These are phyloP conservation scores for Stentor roeselii DNA, from an alignment of 73 alveolate genomes.

Conservation along the genomic window DNA sequence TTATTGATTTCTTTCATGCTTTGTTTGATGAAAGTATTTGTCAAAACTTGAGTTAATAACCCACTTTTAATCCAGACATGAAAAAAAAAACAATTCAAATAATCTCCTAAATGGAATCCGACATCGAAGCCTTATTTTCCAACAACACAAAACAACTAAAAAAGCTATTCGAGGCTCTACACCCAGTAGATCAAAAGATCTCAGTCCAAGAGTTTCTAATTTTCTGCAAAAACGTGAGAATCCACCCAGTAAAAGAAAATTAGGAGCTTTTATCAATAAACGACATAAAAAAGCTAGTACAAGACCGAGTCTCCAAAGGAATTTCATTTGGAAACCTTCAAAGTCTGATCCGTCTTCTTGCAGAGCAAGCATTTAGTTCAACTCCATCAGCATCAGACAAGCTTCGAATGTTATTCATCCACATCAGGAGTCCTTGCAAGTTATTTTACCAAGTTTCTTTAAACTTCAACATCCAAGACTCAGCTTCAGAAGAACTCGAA, in stretches of 20 bases:
- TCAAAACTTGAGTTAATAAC: too few relatives aligned
- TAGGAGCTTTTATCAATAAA: neutral
- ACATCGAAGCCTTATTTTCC: neutral
- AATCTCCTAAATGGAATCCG: neutral
- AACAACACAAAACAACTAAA: slow-evolving; percentile 3
- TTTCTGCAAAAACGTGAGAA: neutral
- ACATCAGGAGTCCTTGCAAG: neutral
- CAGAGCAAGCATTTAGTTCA: neutral
- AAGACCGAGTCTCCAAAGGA: neutral
- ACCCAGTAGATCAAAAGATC: neutral
- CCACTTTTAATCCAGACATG: too few relatives aligned
- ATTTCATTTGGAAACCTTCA: neutral
- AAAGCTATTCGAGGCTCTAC: neutral
- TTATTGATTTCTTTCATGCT: too few relatives aligned
- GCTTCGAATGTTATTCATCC: neutral
- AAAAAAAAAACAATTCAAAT: neutral
- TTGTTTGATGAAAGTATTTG: too few relatives aligned
- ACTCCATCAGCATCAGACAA: neutral
- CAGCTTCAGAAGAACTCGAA: neutral
- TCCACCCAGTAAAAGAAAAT: neutral
- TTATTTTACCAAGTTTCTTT: neutral
- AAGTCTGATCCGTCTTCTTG: neutral
- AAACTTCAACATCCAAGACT: neutral
- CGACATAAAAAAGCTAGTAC: neutral
- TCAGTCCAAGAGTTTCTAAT: neutral